Conservation (phyloP, 257 asterid genomes). For the Solanum peruvianum region DNA sequence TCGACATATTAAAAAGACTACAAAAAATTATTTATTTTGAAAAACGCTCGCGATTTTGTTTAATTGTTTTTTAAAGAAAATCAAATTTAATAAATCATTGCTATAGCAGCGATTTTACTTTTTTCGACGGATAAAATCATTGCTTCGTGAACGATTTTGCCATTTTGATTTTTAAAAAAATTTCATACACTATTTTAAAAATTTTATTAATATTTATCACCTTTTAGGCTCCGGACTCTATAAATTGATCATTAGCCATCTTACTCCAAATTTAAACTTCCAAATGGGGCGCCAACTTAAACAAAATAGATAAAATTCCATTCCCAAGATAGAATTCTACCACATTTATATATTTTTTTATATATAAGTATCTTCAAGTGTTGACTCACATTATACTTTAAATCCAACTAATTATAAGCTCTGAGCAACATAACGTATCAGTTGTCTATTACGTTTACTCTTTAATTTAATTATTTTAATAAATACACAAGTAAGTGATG, state of each 20-base stretch:
- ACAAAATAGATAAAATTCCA: not conserved
- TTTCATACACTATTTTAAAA: too few relatives aligned
- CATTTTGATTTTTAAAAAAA: too few relatives aligned
- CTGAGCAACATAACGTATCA: constrained; percentile 8
- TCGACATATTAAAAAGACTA: too few relatives aligned
- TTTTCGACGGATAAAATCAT: too few relatives aligned
- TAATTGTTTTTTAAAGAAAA: too few relatives aligned
- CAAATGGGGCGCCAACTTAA: not conserved
- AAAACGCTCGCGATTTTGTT: too few relatives aligned
- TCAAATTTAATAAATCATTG: too few relatives aligned
- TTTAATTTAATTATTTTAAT: not conserved
- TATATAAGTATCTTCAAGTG: not conserved
- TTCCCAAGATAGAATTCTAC: not conserved
- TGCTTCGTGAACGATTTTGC: too few relatives aligned
- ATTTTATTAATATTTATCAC: too few relatives aligned
- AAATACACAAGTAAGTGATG: not conserved
- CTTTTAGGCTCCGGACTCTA: not conserved
- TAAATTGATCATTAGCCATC: too few relatives aligned
- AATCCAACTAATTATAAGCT: not conserved
- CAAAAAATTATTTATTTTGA: too few relatives aligned
- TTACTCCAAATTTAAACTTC: not conserved
- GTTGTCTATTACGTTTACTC: not conserved
- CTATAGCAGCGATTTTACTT: too few relatives aligned
- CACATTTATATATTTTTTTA: not conserved
- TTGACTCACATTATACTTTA: not conserved